phyloP scores from a whole-genome alignment of 2,329 filamentous ascomycete genomes.

The Pseudogymnoascus sp. region DNA sequence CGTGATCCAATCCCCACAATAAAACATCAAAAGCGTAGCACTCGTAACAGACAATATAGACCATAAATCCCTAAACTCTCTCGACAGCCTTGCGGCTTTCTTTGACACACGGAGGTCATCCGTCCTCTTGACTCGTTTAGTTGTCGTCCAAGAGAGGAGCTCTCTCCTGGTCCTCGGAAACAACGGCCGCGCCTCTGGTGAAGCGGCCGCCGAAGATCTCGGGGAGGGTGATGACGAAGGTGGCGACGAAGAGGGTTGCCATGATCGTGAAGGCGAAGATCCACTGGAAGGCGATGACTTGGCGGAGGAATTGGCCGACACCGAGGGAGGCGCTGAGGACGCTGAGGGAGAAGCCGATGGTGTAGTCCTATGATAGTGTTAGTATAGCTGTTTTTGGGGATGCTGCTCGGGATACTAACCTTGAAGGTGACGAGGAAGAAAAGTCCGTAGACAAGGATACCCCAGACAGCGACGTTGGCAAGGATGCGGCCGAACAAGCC shows the following conservation, averaged over 20 bases:
- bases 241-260: slow-evolving; percentile 61
- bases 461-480: slow-evolving; percentile 84
- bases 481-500: slow-evolving; percentile 65
- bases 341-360: slow-evolving; percentile 71
- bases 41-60: background rate
- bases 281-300: slow-evolving; percentile 77
- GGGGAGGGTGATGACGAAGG: slow-evolving; percentile 55
- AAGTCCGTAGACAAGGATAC: slow-evolving; percentile 63
- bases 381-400: background rate
- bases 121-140: slow-evolving; percentile 11
- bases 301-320: slow-evolving; percentile 64
- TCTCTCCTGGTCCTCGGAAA: slow-evolving; percentile 42
- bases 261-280: slow-evolving; percentile 86
- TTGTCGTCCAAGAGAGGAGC: slow-evolving; percentile 50
- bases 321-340: slow-evolving; percentile 67
- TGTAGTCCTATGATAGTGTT: slow-evolving; percentile 43
- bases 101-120: background rate
- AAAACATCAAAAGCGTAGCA: background rate
- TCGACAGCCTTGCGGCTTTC: background rate
- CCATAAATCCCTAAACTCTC: background rate
- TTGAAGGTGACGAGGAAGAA: slow-evolving; percentile 70
- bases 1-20: background rate
- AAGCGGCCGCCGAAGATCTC: slow-evolving; percentile 48
- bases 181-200: slow-evolving; percentile 35
- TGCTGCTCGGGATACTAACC: slow-evolving; percentile 33